phyloP scores from a whole-genome alignment of 2,329 filamentous ascomycete genomes.

The Fusarium luffae region DNA sequence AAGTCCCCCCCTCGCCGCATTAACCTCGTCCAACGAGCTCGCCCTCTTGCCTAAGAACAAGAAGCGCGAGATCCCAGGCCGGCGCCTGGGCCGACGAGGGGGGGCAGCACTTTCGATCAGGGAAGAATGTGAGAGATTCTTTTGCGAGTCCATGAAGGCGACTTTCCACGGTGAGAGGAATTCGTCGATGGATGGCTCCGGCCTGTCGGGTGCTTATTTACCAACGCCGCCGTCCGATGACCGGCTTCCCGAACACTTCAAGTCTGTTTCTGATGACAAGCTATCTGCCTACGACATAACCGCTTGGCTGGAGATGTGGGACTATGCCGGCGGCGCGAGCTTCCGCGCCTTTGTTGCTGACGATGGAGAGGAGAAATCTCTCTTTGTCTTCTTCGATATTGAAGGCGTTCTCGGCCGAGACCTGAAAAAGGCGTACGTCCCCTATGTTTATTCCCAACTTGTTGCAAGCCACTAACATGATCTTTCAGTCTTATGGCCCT shows the following conservation, averaged over 20 bases:
- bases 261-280: slow-evolving; percentile 46
- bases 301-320: slow-evolving; percentile 82
- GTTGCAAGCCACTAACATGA: background rate
- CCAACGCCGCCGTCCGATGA: slow-evolving; percentile 66
- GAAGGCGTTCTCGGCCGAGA: slow-evolving; percentile 76
- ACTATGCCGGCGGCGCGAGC: slow-evolving; percentile 84
- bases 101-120: slow-evolving; percentile 96
- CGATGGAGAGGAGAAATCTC: slow-evolving; percentile 73
- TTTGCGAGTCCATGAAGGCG: slow-evolving; percentile 93
- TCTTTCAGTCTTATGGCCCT: slow-evolving; percentile 79
- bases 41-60: slow-evolving; percentile 69
- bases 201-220: slow-evolving; percentile 79
- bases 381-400: slow-evolving; percentile 89
- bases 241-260: slow-evolving; percentile 53
- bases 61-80: slow-evolving; percentile 56
- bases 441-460: background rate
- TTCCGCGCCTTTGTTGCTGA: slow-evolving; percentile 88
- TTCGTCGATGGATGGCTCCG: slow-evolving; percentile 79
- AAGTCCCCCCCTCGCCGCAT: slow-evolving; percentile 89
- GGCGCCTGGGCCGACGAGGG: slow-evolving; percentile 71
- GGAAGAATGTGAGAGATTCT: slow-evolving; percentile 99
- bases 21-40: slow-evolving; percentile 75
- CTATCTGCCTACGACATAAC: slow-evolving; percentile 56
- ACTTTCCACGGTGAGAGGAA: slow-evolving; percentile 97
- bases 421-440: slow-evolving; percentile 84